phyloP scores from a whole-genome alignment of 179 eudicot genomes.

The Carnegiea gigantea region DNA sequence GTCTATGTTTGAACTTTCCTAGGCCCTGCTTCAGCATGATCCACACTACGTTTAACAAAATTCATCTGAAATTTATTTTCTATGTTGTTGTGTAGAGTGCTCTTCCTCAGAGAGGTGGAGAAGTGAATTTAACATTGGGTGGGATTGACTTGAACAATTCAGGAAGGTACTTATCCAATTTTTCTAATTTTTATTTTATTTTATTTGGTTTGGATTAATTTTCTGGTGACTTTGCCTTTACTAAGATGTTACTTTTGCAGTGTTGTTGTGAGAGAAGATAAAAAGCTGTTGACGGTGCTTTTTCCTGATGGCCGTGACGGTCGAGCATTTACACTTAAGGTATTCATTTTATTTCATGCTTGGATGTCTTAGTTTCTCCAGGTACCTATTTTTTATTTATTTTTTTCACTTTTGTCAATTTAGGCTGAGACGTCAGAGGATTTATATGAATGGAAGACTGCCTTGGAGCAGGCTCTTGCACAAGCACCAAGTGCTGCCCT shows the following conservation, averaged over 20 bases:
- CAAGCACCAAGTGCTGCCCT: slow-evolving; percentile 99
- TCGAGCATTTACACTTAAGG: slow-evolving; percentile 98
- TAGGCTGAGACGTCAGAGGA: slow-evolving; percentile 98
- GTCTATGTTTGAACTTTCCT: neutral
- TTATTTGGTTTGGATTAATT: neutral
- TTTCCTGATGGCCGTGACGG: slow-evolving; percentile 99
- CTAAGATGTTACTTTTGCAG: slow-evolving; percentile 44
- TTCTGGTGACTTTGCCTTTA: slow-evolving; percentile 19
- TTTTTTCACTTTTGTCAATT: slow-evolving; percentile 13
- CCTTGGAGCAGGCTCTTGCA: slow-evolving; percentile 94
- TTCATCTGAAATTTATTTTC: slow-evolving; percentile 9
- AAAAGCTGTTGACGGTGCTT: slow-evolving; percentile 83
- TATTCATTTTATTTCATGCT: slow-evolving; percentile 23
- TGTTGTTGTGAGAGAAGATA: slow-evolving; percentile 98
- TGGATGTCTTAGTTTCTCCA: slow-evolving; percentile 1
- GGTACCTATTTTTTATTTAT: slow-evolving; percentile 3
- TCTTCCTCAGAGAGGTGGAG: slow-evolving; percentile 92
- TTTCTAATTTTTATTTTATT: neutral
- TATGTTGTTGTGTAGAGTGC: slow-evolving; percentile 58
- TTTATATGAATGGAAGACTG: slow-evolving; percentile 95
- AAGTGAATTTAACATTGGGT: slow-evolving; percentile 92
- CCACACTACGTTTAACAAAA: neutral
- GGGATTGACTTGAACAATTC: slow-evolving; percentile 99
- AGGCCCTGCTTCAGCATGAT: neutral
- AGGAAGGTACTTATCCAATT: slow-evolving; percentile 65